A percentile compares a stretch with the other conserved stretches of the same genome.
Conservation (phyloP, 768 basidiomycete species). For the Tulasnella sp. region DNA sequence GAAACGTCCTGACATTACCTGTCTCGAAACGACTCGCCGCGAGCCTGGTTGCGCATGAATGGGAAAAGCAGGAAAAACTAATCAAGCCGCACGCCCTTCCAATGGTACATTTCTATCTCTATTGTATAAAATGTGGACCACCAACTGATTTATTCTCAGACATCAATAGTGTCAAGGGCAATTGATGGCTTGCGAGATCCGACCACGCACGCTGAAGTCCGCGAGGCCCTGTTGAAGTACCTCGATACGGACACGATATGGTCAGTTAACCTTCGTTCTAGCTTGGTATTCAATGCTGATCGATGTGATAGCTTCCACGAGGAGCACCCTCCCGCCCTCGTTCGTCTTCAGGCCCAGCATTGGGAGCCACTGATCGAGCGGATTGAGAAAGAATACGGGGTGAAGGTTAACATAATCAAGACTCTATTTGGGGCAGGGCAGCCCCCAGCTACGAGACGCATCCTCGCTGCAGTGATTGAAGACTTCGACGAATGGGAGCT, state of each 20-base stretch:
- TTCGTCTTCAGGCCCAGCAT: conserved; percentile 65
- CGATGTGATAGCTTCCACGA: conserved; percentile 61
- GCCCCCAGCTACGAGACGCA: conserved; percentile 55
- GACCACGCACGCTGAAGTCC: conserved; percentile 51
- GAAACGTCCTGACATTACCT: conserved; percentile 68
- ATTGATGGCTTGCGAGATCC: conserved; percentile 66
- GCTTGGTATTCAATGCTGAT: neutral
- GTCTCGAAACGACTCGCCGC: conserved; percentile 62
- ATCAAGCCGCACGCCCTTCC: conserved; percentile 88
- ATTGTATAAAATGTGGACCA: neutral
- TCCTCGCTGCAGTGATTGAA: conserved; percentile 49
- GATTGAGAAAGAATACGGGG: conserved; percentile 56
- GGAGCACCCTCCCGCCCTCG: conserved; percentile 65
- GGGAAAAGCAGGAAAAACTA: conserved; percentile 84
- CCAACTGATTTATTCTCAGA: conserved; percentile 43
- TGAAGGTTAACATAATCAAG: conserved; percentile 60
- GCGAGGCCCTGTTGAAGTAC: conserved; percentile 65
- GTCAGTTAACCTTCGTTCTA: conserved; percentile 32
- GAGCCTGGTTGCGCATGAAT: conserved; percentile 84
- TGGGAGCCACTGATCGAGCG: conserved; percentile 87
- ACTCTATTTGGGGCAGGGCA: conserved; percentile 68
- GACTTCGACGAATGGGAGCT: conserved; percentile 76
- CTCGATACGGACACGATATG: conserved; percentile 93
- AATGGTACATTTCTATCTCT: conserved; percentile 49
- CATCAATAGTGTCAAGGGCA: conserved; percentile 82